These are phyloP conservation scores for Candida xiaguanensis DNA, from an alignment of 805 yeast genomes.

Conservation along the genomic window DNA sequence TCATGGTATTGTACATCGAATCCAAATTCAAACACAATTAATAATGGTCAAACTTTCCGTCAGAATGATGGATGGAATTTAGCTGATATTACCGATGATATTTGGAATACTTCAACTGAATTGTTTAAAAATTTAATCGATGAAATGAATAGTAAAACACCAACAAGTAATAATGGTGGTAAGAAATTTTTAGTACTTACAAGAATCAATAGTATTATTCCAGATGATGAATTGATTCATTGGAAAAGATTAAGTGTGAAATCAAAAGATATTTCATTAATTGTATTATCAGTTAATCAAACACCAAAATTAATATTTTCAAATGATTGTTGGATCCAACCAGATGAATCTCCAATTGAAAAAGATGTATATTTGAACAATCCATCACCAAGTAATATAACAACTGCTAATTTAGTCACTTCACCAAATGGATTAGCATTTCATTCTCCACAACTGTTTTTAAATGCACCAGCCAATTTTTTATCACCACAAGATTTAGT, in stretches of 20 bases:
- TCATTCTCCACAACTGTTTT: conserved; percentile 36
- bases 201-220: conserved; percentile 66
- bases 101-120: conserved; percentile 56
- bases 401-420: conserved; percentile 18
- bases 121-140: conserved; percentile 37
- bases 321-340: conserved; percentile 10
- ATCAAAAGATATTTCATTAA: conserved; percentile 52
- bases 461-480: conserved; percentile 29
- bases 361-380: conserved; percentile 10
- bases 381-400: conserved; percentile 20
- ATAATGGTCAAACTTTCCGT: not conserved
- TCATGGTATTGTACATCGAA: conserved; percentile 55
- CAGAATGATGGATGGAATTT: conserved; percentile 2
- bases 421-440: conserved; percentile 32
- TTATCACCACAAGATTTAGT: conserved; percentile 23
- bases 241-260: conserved; percentile 72
- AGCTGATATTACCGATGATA: conserved; percentile 57
- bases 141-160: conserved; percentile 26
- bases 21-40: not conserved
- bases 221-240: conserved; percentile 77
- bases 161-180: conserved; percentile 36
- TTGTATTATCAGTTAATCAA: conserved; percentile 66
- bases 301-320: conserved; percentile 45
- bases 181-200: conserved; percentile 65
- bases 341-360: conserved; percentile 2